Conservation (phyloP, 2,329 filamentous ascomycete species). For the Botrytis tulipae region DNA sequence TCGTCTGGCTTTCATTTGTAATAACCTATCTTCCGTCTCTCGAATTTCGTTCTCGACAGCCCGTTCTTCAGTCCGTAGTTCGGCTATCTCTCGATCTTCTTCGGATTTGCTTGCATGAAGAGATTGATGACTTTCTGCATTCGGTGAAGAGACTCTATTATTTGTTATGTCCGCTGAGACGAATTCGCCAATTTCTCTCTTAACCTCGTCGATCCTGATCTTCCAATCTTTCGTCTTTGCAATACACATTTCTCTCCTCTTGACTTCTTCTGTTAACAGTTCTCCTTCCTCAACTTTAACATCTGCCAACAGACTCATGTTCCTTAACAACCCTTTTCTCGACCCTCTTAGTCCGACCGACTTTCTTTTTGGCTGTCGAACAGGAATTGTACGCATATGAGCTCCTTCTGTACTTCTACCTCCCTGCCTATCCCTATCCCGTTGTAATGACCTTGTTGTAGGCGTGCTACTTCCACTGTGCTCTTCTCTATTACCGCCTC, state of each 20-base stretch:
- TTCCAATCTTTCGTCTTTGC: conserved; percentile 55
- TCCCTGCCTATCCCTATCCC: conserved; percentile 25
- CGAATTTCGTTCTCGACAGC: conserved; percentile 61
- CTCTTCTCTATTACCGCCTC: conserved; percentile 37
- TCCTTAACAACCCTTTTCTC: conserved; percentile 60
- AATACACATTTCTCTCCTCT: conserved; percentile 56
- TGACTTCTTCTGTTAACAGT: conserved; percentile 56
- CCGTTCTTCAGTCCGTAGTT: conserved; percentile 55
- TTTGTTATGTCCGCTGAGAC: neutral
- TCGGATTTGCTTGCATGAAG: conserved; percentile 43
- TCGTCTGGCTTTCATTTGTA: conserved; percentile 58
- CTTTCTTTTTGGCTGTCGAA: conserved; percentile 54
- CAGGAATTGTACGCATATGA: conserved; percentile 50
- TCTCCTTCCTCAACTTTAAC: conserved; percentile 69
- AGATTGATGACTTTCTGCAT: conserved; percentile 51
- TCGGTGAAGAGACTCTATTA: conserved; percentile 50
- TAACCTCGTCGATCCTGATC: conserved; percentile 40
- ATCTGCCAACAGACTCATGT: conserved; percentile 61
- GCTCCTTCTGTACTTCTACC: conserved; percentile 28
- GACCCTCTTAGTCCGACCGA: conserved; percentile 59
- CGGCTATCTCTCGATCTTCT: conserved; percentile 58
- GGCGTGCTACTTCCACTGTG: conserved; percentile 37
- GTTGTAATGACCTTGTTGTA: conserved; percentile 24
- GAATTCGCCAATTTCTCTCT: conserved; percentile 14
- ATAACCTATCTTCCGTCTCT: conserved; percentile 62